phyloP scores from a whole-genome alignment of 257 asterid species.

The Nicotiana tabacum region DNA sequence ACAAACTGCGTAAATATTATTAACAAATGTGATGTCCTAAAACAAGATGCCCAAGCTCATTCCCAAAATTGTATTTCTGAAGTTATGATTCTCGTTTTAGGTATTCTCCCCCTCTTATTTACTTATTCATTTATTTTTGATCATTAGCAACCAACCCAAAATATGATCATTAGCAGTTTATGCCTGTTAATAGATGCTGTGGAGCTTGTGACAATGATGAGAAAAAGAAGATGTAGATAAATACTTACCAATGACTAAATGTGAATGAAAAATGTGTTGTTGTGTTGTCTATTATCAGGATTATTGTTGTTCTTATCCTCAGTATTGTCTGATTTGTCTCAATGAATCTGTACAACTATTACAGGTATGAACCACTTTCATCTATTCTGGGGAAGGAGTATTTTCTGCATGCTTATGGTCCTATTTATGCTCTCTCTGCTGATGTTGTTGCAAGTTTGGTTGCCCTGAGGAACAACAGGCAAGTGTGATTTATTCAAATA shows the following conservation, averaged over 20 bases:
- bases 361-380: slow-evolving; percentile 91
- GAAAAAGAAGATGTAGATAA: background rate
- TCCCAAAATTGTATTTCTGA: background rate
- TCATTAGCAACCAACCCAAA: background rate
- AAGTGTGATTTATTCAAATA: slow-evolving; percentile 19
- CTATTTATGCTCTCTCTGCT: slow-evolving; percentile 91
- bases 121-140: background rate
- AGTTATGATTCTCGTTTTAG: background rate
- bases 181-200: background rate
- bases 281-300: background rate
- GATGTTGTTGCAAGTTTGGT: slow-evolving; percentile 93
- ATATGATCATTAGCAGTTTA: background rate
- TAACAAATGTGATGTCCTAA: background rate
- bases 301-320: background rate
- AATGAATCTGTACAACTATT: slow-evolving; percentile 17
- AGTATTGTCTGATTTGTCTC: background rate
- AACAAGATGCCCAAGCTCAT: background rate
- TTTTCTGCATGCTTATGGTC: slow-evolving; percentile 95
- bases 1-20: background rate
- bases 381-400: slow-evolving; percentile 88
- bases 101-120: background rate
- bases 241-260: background rate
- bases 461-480: slow-evolving; percentile 87
- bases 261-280: background rate
- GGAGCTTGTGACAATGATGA: background rate